Conservation (phyloP, 805 yeast species). For the Cyberlindnera galapagoensis region DNA sequence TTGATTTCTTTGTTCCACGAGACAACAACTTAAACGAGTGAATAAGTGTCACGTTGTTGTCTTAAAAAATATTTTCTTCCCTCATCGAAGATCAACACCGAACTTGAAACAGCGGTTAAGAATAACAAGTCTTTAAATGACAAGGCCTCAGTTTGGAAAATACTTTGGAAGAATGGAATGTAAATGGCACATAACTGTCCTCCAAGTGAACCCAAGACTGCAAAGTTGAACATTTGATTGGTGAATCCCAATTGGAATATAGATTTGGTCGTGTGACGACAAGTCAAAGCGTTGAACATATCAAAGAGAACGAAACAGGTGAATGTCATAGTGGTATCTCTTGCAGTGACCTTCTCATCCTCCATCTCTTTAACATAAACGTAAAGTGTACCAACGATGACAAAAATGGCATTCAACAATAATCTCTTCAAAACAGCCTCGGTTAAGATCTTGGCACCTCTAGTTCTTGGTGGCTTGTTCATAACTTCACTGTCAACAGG, state of each 20-base stretch:
- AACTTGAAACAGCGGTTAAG: slow-evolving; percentile 58
- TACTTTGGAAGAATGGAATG: slow-evolving; percentile 83
- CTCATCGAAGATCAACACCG: slow-evolving; percentile 86
- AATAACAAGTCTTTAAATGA: slow-evolving; percentile 61
- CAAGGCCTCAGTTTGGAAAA: slow-evolving; percentile 94
- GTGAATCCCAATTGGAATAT: slow-evolving; percentile 73
- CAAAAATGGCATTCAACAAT: slow-evolving; percentile 59
- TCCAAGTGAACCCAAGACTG: slow-evolving; percentile 78
- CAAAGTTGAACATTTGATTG: slow-evolving; percentile 88
- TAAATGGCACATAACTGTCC: slow-evolving; percentile 95
- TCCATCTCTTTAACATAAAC: slow-evolving; percentile 84
- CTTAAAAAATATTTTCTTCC: slow-evolving; percentile 45
- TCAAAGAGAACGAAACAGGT: slow-evolving; percentile 95
- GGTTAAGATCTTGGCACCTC: slow-evolving; percentile 82
- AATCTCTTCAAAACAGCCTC: slow-evolving; percentile 62
- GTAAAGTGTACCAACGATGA: slow-evolving; percentile 86
- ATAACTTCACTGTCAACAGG: slow-evolving; percentile 95
- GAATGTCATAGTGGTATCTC: slow-evolving; percentile 98
- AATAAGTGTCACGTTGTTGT: slow-evolving; percentile 16
- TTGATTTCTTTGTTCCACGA: no score
- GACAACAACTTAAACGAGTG: slow-evolving; percentile 20
- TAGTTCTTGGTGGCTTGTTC: slow-evolving; percentile 92
- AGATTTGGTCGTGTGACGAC: slow-evolving; percentile 84
- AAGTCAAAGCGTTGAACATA: slow-evolving; percentile 93
- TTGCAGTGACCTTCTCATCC: slow-evolving; percentile 74